Conservation (phyloP, 345 rosid species). For the Hirschfeldia incana region DNA sequence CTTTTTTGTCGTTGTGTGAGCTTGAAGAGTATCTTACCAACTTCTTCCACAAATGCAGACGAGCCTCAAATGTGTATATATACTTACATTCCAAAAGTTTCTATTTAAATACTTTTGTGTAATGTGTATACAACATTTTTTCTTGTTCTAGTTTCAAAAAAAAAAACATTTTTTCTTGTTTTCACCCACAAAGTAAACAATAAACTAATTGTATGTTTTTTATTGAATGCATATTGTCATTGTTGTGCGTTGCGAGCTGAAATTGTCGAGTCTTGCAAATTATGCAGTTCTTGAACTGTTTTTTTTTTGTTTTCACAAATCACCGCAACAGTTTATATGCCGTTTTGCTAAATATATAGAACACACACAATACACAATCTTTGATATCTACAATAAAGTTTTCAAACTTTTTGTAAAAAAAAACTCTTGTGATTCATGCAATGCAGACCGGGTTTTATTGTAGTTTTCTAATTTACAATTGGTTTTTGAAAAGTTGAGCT, state of each 20-base stretch:
- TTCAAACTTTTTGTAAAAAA: neutral
- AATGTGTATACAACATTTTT: too few species aligned
- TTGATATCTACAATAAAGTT: neutral
- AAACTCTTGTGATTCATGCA: neutral
- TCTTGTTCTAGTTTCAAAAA: too few species aligned
- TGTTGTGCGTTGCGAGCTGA: neutral
- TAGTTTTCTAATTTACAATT: neutral
- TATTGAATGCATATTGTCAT: neutral
- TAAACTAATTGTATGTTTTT: neutral
- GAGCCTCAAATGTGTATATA: neutral
- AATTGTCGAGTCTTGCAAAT: neutral
- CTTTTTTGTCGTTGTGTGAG: neutral
- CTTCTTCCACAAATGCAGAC: slow-evolving; percentile 6
- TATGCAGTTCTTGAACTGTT: neutral
- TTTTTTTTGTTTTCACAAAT: neutral
- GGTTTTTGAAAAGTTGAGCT: neutral
- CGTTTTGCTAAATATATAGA: neutral
- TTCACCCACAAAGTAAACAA: neutral
- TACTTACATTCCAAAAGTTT: neutral
- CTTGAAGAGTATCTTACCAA: slow-evolving; percentile 9
- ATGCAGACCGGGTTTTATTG: neutral
- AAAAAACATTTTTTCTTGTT: neutral
- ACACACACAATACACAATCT: neutral
- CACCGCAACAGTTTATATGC: neutral
- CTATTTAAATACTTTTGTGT: too few species aligned